These are phyloP conservation scores for Alternaria longipes DNA, from an alignment of 2,329 filamentous ascomycete species.

Conservation along the genomic window DNA sequence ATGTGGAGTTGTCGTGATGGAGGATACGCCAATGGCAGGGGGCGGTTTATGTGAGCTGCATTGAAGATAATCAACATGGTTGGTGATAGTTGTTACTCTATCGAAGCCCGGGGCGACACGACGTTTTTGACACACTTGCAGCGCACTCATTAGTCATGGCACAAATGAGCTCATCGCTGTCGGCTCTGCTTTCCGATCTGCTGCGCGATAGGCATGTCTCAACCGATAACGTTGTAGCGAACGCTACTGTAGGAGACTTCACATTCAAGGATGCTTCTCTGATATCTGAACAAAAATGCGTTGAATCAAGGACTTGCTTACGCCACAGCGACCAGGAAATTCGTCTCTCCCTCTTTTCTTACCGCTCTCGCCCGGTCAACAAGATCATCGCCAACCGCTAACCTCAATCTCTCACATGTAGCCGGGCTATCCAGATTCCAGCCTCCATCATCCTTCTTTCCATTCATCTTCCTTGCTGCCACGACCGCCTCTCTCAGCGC, in stretches of 20 bases:
- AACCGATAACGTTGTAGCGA: background rate
- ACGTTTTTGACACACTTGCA: conserved; percentile 23
- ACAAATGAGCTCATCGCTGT: background rate
- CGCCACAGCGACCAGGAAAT: conserved; percentile 43
- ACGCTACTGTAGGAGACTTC: too few species aligned
- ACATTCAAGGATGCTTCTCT: background rate
- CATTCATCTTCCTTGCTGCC: conserved; percentile 68
- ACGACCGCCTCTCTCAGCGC: conserved; percentile 83
- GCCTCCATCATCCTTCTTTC: conserved; percentile 54
- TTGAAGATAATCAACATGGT: background rate
- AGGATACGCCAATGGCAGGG: background rate
- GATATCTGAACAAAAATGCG: background rate
- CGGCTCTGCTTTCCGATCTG: conserved; percentile 6
- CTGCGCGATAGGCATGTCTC: conserved; percentile 1
- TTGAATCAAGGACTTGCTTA: background rate
- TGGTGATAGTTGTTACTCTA: background rate
- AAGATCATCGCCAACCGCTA: conserved; percentile 81
- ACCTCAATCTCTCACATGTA: conserved; percentile 80
- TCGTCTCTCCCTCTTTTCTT: conserved; percentile 72
- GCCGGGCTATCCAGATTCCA: conserved; percentile 76
- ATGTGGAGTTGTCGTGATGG: background rate
- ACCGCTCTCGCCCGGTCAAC: conserved; percentile 73
- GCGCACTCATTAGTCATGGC: conserved; percentile 23
- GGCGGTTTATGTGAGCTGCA: background rate
- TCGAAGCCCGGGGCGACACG: background rate